Evolutionary conservation across 495 filamentous ascomycete species (phyloP), one percentile per base, ranked within the genome.

Genomic region (Darksidea phi): DNA sequence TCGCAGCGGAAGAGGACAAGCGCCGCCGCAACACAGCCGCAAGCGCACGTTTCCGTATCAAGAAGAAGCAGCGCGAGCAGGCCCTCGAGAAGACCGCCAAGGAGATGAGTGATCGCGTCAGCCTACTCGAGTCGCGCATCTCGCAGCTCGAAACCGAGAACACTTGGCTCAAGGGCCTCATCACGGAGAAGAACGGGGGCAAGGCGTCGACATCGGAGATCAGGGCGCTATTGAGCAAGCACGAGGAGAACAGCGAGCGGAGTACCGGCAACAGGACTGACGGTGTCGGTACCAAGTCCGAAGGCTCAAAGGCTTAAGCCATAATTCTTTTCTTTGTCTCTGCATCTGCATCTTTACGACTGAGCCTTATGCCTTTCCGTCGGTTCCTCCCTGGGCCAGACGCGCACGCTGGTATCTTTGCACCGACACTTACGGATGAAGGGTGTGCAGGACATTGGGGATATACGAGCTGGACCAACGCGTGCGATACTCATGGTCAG

Each of bases 61-160:
- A 98, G 84, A 98, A 98, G 89, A 98, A 98, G 83, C 90, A 95
- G 76, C 89, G 94, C 54, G 94, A 98, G 77, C 89, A 94, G 72
- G 87, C 88, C 2, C 87, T 98, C 59, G 94, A 97, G 77, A 86
- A 86, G 55, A 85, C 85, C 46, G 88, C 94, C 58, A 93, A 95
- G 74, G 94, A 97, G 67, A 90, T 95, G 72, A 83, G 82, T 7
- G 93, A 96, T 36, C 91, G 92, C 76, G 88, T 95, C 42, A 77
- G 77, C 11, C 77, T 76, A 11, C 81, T 98, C 12, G 94, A 97
- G 73, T 80, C 85, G 50, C 85, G 88, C 42, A 90, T 98, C 49
- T 84, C 84, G 53, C 86, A 91, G 66, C 77, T 98, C 25, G 90
- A 97, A 79, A 92, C 88, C 74, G 93, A 98, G 76, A 98, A 98